Evolutionary conservation across 352 stramenopile species (phyloP).

Genomic region (Phytophthora boehmeriae): DNA sequence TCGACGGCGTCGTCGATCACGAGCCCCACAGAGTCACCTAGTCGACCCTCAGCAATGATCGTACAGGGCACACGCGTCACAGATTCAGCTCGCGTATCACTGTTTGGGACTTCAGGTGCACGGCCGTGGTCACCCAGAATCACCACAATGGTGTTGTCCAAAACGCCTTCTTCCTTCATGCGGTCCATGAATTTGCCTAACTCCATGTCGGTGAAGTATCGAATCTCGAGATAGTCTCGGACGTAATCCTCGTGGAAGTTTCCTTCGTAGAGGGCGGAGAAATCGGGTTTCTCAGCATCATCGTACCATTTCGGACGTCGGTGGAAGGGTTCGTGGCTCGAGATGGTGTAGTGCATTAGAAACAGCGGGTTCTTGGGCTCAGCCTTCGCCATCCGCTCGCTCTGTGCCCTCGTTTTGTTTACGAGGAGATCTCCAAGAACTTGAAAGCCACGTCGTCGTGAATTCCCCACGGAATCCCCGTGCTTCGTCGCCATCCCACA

Average conservation of each 20-base stretch:
- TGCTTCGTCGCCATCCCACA: conserved; percentile 23
- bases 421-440: conserved; percentile 43
- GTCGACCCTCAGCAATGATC: conserved; percentile 27
- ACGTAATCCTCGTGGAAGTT: conserved; percentile 18
- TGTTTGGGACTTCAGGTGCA: conserved; percentile 30
- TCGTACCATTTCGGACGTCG: conserved; percentile 36
- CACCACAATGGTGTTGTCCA: conserved; percentile 50
- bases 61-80: conserved; percentile 24
- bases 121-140: conserved; percentile 46
- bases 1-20: conserved; percentile 22
- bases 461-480: conserved; percentile 32
- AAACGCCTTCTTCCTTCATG: conserved; percentile 34
- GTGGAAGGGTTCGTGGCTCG: conserved; percentile 39
- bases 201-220: conserved; percentile 42
- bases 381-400: conserved; percentile 3
- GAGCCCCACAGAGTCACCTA: conserved; percentile 15
- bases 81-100: conserved; percentile 26
- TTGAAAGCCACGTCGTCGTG: conserved; percentile 46
- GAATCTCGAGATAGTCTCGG: conserved; percentile 36
- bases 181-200: conserved; percentile 46
- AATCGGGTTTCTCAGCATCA: conserved; percentile 25
- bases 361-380: conserved; percentile 39
- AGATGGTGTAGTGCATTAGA: conserved; percentile 54
- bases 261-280: conserved; percentile 26
- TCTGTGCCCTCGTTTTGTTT: conserved; percentile 35